phyloP scores from a whole-genome alignment of 805 yeast species.

The Monosporozyma yasuniensis region DNA sequence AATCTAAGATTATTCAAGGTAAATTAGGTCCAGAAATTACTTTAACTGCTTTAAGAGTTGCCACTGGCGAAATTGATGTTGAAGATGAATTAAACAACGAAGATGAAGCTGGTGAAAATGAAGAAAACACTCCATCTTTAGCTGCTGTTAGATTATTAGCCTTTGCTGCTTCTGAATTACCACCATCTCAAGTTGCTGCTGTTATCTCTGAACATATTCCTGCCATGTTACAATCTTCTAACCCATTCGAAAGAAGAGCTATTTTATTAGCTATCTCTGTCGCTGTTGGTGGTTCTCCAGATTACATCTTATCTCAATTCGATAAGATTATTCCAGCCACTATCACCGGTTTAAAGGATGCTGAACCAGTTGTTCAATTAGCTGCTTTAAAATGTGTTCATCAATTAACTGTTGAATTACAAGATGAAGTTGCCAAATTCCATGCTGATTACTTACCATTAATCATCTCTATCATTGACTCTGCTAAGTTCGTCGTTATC shows the following conservation, averaged over 20 bases:
- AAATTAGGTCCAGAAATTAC: slow-evolving; percentile 80
- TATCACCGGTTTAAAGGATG: slow-evolving; percentile 67
- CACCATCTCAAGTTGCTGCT: slow-evolving; percentile 84
- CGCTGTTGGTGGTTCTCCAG: slow-evolving; percentile 90
- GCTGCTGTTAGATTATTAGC: slow-evolving; percentile 76
- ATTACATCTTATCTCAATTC: slow-evolving; percentile 69
- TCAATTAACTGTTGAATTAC: slow-evolving; percentile 73
- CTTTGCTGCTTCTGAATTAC: slow-evolving; percentile 70
- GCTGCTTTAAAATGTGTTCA: slow-evolving; percentile 80
- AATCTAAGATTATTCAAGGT: slow-evolving; percentile 66
- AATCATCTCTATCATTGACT: slow-evolving; percentile 77
- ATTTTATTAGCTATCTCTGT: slow-evolving; percentile 74
- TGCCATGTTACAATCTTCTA: slow-evolving; percentile 48
- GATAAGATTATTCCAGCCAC: slow-evolving; percentile 64
- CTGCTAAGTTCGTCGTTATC: slow-evolving; percentile 71
- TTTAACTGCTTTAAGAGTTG: slow-evolving; percentile 61
- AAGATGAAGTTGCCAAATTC: slow-evolving; percentile 73
- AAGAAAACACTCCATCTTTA: slow-evolving; percentile 71
- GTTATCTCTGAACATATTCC: slow-evolving; percentile 65
- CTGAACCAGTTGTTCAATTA: slow-evolving; percentile 64
- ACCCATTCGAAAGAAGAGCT: slow-evolving; percentile 77
- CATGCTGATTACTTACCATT: slow-evolving; percentile 79
- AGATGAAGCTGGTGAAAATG: slow-evolving; percentile 88
- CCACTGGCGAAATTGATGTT: slow-evolving; percentile 75
- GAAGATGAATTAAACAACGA: slow-evolving; percentile 67